Percentiles rank a stretch among this genome's conserved stretches.
Evolutionary conservation across 345 rosid species (phyloP).

Genomic region (Syzygium grande): DNA sequence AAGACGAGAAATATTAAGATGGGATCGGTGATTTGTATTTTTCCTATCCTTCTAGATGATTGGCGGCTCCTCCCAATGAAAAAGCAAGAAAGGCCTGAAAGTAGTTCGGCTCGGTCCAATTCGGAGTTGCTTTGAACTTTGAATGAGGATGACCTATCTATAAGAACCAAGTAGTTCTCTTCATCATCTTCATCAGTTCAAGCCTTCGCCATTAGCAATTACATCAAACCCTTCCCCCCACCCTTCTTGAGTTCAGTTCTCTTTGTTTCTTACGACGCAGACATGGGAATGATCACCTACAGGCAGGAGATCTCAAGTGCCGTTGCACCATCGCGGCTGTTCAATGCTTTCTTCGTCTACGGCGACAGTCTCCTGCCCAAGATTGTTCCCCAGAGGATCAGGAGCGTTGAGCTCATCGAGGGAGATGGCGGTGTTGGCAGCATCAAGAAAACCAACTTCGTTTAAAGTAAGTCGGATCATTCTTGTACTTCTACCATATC

Average conservation of each 20-base stretch:
- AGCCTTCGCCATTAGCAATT: background rate
- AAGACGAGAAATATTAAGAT: no score
- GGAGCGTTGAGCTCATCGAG: conserved; percentile 10
- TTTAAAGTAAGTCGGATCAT: background rate
- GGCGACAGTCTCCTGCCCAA: background rate
- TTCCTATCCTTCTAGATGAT: no score
- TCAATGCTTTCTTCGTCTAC: background rate
- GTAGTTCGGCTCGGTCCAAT: no score
- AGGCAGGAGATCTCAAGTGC: background rate
- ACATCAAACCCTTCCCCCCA: background rate
- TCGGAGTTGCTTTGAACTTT: background rate
- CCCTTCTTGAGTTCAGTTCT: background rate
- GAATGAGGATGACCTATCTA: background rate
- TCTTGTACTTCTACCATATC: background rate
- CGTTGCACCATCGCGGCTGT: background rate
- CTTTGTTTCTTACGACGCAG: background rate
- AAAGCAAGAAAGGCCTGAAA: no score
- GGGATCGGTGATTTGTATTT: no score
- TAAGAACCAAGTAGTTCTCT: background rate
- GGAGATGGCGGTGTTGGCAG: conserved; percentile 36
- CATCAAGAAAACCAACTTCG: conserved; percentile 11
- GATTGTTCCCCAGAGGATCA: conserved; percentile 17
- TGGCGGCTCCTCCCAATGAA: no score
- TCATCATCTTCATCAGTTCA: background rate
- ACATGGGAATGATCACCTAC: background rate